Evolutionary conservation across 1,284 basidiomycete species (phyloP), one percentile per base, ranked within the genome.

Genomic region (Cystobasidium pallidum): DNA sequence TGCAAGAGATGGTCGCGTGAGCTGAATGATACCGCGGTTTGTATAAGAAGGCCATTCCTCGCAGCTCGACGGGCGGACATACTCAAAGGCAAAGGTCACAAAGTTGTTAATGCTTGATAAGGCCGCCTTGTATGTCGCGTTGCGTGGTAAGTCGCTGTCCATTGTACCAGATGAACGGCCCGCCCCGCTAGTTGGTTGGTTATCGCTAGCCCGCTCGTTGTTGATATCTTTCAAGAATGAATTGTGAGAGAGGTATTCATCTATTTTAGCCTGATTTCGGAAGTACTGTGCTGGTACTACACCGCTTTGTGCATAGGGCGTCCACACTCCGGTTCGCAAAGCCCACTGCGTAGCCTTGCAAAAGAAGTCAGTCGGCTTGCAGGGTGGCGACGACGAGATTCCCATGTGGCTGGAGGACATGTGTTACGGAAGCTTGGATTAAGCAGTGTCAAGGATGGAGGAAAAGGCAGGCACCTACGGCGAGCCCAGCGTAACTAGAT

Each of bases 231-330:
- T 81, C 21, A 93, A 83, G 80, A 91, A 92, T 47, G 82, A 82
- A 81, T 91, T 94, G 6, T 85, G 81, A 2, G 82, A 78, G 41
- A 91, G 83, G 79, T 97, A 99, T 10, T 84, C 81, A 6, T 86
- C 85, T 57, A 94, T 83, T 28, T 88, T 86, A n/a, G 82, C 82
- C 3, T 91, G 89, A 81, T 98, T 94, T 47, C 95, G 88, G 81
- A 86, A 98, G 82, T 98, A 99, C 79, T 97, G 93, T 0, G 95
- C 95, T 86, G 92, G 76, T 0, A 96, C 81, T 70, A 95, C 80
- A 79, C 94, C 89, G 24, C 83, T 79, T 80, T 96, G 94, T 0
- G 90, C 91, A 87, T 89, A 95, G 13, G 85, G 76, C 19, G 86
- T 87, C 80, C 98, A 98, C 32, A 94, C 88, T 0, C 90, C 91